Evolutionary conservation across 139 green algal genomes (phyloP).

Genomic region (Chlorella sp.): DNA sequence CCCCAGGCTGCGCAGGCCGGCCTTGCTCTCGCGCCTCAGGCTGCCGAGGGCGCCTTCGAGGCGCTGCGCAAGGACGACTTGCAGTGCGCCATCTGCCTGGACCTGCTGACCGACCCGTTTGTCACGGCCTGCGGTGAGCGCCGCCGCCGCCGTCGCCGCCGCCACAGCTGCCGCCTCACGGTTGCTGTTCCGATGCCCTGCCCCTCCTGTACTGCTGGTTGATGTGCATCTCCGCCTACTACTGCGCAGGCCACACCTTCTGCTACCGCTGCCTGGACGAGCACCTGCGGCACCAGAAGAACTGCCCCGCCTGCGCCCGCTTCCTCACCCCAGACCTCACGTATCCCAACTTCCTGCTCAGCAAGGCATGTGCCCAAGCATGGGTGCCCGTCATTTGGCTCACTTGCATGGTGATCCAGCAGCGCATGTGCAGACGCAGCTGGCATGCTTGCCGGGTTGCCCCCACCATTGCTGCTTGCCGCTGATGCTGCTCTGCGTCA

Average conservation of each 20-base stretch:
- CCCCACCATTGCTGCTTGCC: not conserved
- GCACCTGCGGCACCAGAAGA: slow-evolving; percentile 67
- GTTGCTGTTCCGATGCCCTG: too few relatives aligned
- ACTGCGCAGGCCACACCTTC: slow-evolving; percentile 71
- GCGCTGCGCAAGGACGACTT: slow-evolving; percentile 53
- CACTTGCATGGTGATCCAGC: too few relatives aligned
- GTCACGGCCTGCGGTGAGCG: slow-evolving; percentile 71
- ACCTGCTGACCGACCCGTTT: slow-evolving; percentile 78
- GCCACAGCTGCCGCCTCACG: too few relatives aligned
- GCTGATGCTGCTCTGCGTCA: slow-evolving; percentile 5
- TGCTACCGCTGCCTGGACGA: slow-evolving; percentile 81
- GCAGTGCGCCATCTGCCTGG: slow-evolving; percentile 80
- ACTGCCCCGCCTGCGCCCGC: slow-evolving; percentile 71
- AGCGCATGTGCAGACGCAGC: not conserved
- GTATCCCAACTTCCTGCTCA: slow-evolving; percentile 85
- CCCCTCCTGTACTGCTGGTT: too few relatives aligned
- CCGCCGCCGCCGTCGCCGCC: too few relatives aligned
- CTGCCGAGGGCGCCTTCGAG: not conserved
- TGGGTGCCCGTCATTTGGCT: too few relatives aligned
- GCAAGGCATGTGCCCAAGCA: slow-evolving; percentile 69
- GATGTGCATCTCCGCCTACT: not conserved
- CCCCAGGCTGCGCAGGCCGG: too few relatives aligned
- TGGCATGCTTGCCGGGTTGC: not conserved
- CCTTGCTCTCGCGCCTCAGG: too few relatives aligned
- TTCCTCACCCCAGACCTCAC: slow-evolving; percentile 73